Conservation (phyloP, 2,329 filamentous ascomycete species). For the Tolypocladium amazonense region DNA sequence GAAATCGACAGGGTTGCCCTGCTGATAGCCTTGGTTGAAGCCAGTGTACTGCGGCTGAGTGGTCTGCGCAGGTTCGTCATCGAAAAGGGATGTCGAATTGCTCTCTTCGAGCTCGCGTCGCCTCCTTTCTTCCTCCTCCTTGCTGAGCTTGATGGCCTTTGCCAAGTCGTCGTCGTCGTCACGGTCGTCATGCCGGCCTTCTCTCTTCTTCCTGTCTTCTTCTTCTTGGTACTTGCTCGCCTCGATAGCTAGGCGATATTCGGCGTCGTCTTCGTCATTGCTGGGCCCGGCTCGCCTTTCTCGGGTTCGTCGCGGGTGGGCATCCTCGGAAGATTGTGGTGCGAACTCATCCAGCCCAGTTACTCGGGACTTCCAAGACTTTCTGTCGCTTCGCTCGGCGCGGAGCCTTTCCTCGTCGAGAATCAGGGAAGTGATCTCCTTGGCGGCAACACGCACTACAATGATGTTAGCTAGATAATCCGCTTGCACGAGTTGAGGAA, state of each 20-base stretch:
- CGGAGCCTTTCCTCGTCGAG: constrained; percentile 89
- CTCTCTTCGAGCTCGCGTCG: constrained; percentile 77
- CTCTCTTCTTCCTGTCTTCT: constrained; percentile 69
- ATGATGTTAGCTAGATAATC: constrained; percentile 6
- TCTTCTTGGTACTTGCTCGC: constrained; percentile 94
- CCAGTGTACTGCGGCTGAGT: constrained; percentile 69
- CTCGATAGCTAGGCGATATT: constrained; percentile 84
- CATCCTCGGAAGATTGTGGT: constrained; percentile 29
- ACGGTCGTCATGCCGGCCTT: constrained; percentile 43
- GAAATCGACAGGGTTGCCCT: constrained; percentile 93
- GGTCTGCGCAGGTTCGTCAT: constrained; percentile 55
- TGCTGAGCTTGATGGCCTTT: constrained; percentile 90
- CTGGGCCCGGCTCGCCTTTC: constrained; percentile 32
- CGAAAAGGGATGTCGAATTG: constrained; percentile 82
- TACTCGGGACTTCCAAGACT: constrained; percentile 93
- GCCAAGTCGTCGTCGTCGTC: constrained; percentile 78
- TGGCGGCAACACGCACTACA: constrained; percentile 85
- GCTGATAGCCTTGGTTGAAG: constrained; percentile 95
- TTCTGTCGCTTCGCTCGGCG: constrained; percentile 81
- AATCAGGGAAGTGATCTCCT: constrained; percentile 86
- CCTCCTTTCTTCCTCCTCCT: constrained; percentile 85
- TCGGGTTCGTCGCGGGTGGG: constrained; percentile 29
- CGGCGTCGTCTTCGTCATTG: constrained; percentile 75
- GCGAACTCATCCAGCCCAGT: constrained; percentile 80
- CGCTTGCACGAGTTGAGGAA: constrained; percentile 1